phyloP scores from a whole-genome alignment of 495 filamentous ascomycete species.

The Astrothelium macrocarpum region DNA sequence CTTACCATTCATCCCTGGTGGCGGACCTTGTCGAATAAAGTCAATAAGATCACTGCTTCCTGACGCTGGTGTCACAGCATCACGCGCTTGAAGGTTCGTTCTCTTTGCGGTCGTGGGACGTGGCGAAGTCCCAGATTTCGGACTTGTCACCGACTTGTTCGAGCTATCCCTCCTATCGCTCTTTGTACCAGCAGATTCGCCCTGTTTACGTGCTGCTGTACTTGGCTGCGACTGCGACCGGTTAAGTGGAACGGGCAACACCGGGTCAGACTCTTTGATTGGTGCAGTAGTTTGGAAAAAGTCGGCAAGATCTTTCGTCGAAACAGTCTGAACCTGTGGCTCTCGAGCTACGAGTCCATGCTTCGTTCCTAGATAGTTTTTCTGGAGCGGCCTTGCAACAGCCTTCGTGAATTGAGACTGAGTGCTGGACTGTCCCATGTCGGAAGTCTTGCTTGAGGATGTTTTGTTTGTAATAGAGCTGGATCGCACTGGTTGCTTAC shows the following conservation, averaged over 20 bases:
- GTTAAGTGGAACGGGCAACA: constrained; percentile 9
- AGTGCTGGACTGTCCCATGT: background rate
- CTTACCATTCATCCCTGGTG: background rate
- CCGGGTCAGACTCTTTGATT: constrained; percentile 25
- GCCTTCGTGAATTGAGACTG: background rate
- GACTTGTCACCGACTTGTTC: background rate
- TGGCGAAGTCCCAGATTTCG: constrained; percentile 4
- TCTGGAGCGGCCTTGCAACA: background rate
- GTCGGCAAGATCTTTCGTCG: constrained; percentile 69
- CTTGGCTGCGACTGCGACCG: constrained; percentile 11
- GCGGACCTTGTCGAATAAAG: constrained; percentile 78
- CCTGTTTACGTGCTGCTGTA: background rate
- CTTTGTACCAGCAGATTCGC: background rate
- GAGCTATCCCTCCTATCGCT: background rate
- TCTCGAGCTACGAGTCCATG: constrained; percentile 47
- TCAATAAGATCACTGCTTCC: constrained; percentile 82
- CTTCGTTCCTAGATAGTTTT: background rate
- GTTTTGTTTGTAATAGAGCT: background rate
- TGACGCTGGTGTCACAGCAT: constrained; percentile 51
- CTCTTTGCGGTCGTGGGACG: constrained; percentile 17
- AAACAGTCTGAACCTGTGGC: constrained; percentile 52
- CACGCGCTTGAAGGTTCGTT: constrained; percentile 55
- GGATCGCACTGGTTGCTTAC: background rate
- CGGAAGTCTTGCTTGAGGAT: background rate
- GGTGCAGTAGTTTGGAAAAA: constrained; percentile 82